Evolutionary conservation across 2,329 filamentous ascomycete genomes (phyloP).

Genomic region (Corinectria fuckeliana): DNA sequence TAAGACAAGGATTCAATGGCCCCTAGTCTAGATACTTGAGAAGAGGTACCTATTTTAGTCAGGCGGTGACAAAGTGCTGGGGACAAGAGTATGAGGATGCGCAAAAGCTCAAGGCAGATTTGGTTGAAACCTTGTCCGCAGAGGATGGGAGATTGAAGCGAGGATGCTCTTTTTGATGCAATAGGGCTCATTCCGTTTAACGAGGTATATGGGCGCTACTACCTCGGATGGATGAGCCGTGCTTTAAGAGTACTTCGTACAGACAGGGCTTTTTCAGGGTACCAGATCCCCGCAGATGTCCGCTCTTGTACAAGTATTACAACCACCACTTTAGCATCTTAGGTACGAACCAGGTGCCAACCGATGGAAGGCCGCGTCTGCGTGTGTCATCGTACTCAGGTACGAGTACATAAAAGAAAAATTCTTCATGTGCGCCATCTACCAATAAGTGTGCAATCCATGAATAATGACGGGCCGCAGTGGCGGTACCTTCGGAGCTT

Average conservation of each 20-base stretch:
- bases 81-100: background rate
- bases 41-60: background rate
- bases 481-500: slow-evolving; percentile 23
- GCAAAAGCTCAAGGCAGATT: background rate
- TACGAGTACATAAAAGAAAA: slow-evolving; percentile 4
- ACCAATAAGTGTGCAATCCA: slow-evolving; percentile 2
- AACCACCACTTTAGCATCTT: slow-evolving; percentile 2
- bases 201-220: background rate
- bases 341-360: slow-evolving; percentile 10
- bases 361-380: background rate
- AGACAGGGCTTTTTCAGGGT: slow-evolving; percentile 2
- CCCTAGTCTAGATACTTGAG: background rate
- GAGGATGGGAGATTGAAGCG: background rate
- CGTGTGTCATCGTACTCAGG: background rate
- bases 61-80: background rate
- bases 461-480: slow-evolving; percentile 9
- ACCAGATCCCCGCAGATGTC: slow-evolving; percentile 7
- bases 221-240: too few species aligned
- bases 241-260: background rate
- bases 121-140: background rate
- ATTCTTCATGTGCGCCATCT: slow-evolving; percentile 20
- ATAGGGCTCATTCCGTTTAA: background rate
- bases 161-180: background rate
- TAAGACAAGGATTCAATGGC: background rate
- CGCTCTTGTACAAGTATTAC: background rate